Conservation (phyloP, 2,329 filamentous ascomycete species). For the Penicillium sp. region DNA sequence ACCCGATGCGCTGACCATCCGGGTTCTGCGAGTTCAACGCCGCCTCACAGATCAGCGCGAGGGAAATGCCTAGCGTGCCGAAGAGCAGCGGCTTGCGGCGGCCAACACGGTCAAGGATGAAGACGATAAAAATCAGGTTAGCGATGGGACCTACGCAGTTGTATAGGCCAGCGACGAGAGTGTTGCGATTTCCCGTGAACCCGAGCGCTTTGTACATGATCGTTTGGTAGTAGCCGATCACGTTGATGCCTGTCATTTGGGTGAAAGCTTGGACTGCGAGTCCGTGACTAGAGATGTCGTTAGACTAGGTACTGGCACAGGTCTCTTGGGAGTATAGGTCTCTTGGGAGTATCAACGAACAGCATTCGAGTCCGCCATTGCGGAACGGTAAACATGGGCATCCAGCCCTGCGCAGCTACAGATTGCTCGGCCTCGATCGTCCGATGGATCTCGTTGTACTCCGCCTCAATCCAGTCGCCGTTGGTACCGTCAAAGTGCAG, state of each 20-base stretch:
- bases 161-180: conserved; percentile 62
- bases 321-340: not conserved
- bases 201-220: conserved; percentile 51
- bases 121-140: conserved; percentile 54
- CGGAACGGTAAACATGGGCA: conserved; percentile 43
- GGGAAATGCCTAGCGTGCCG: conserved; percentile 56
- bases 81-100: conserved; percentile 56
- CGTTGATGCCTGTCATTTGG: conserved; percentile 53
- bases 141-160: conserved; percentile 56
- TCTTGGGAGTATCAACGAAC: conserved; percentile 17
- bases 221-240: conserved; percentile 46
- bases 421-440: conserved; percentile 63
- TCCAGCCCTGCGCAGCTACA: conserved; percentile 49
- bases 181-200: conserved; percentile 55
- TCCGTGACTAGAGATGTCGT: conserved; percentile 47
- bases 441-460: conserved; percentile 29
- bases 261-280: conserved; percentile 66
- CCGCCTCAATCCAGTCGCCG: conserved; percentile 57
- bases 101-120: conserved; percentile 57
- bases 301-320: conserved; percentile 2
- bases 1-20: conserved; percentile 42
- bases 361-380: conserved; percentile 61
- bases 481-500: conserved; percentile 58
- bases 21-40: conserved; percentile 56
- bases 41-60: conserved; percentile 62